Conservation (phyloP, 2,329 filamentous ascomycete species). For the Botrytis aclada region DNA sequence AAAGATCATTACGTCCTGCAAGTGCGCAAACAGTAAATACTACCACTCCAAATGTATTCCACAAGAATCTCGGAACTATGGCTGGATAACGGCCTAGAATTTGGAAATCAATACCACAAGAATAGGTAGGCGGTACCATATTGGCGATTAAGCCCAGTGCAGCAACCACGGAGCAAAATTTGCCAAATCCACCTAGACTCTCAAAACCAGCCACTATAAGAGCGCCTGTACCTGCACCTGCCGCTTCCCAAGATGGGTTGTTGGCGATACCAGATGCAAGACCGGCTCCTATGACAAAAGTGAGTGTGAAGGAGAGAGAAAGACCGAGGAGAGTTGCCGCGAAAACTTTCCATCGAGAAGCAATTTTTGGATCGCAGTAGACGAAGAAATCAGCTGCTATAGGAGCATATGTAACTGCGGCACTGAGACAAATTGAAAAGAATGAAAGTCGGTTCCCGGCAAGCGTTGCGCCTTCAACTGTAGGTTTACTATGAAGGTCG, state of each 20-base stretch:
- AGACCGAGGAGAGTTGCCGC: constrained; percentile 55
- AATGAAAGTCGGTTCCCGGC: constrained; percentile 62
- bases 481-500: constrained; percentile 52
- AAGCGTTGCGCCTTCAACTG: constrained; percentile 43
- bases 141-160: constrained; percentile 65
- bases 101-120: constrained; percentile 65
- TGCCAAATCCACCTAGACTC: constrained; percentile 59
- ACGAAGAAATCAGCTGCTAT: constrained; percentile 66
- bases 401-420: constrained; percentile 61
- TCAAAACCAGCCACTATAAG: constrained; percentile 61
- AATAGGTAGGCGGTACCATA: constrained; percentile 62
- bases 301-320: constrained; percentile 56
- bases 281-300: constrained; percentile 59
- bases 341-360: constrained; percentile 48
- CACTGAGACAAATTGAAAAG: constrained; percentile 65
- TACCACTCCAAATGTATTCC: constrained; percentile 60
- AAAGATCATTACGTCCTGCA: constrained; percentile 57
- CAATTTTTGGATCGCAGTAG: constrained; percentile 55
- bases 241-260: constrained; percentile 56
- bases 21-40: constrained; percentile 64
- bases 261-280: constrained; percentile 55
- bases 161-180: constrained; percentile 63
- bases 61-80: constrained; percentile 59
- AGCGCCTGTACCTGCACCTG: constrained; percentile 57
- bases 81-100: constrained; percentile 58